Percentiles rank a stretch among this genome's conserved stretches.
These are phyloP conservation scores for Sporothrix variecibatus DNA, from an alignment of 2,329 filamentous ascomycete genomes.

Conservation along the genomic window DNA sequence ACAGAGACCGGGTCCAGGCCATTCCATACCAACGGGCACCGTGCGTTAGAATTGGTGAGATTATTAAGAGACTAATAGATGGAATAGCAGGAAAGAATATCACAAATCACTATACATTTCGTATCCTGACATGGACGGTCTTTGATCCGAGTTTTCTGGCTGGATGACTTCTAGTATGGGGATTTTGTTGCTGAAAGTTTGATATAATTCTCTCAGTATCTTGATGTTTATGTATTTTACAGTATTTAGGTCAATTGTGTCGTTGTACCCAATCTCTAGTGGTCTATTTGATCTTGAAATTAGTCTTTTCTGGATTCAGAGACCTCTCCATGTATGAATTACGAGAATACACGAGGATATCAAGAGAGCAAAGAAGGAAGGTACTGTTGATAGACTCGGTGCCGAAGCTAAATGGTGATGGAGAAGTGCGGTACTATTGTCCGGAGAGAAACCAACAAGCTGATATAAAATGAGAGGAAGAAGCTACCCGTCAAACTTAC, in stretches of 20 bases:
- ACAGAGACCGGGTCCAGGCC: not conserved
- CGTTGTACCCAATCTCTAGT: too few relatives aligned
- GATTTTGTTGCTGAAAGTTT: too few relatives aligned
- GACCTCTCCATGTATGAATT: too few relatives aligned
- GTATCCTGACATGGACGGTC: not conserved
- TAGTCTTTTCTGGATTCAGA: too few relatives aligned
- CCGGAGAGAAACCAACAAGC: not conserved
- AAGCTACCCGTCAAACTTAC: not conserved
- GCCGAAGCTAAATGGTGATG: not conserved
- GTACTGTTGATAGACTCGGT: not conserved
- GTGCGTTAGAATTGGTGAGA: not conserved
- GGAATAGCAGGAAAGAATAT: not conserved
- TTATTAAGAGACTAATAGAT: not conserved
- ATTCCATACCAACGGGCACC: not conserved
- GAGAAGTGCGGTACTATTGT: conserved; percentile 4
- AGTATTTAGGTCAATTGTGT: too few relatives aligned
- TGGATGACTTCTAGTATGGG: not conserved
- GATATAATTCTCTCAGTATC: too few relatives aligned
- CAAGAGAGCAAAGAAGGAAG: not conserved
- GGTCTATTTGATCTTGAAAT: too few relatives aligned
- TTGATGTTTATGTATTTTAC: too few relatives aligned
- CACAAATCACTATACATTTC: not conserved
- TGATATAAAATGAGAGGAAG: not conserved
- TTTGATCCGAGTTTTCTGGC: not conserved
- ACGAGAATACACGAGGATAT: not conserved